Evolutionary conservation across 2,329 filamentous ascomycete genomes (phyloP).

Genomic region (Fusarium sp.): DNA sequence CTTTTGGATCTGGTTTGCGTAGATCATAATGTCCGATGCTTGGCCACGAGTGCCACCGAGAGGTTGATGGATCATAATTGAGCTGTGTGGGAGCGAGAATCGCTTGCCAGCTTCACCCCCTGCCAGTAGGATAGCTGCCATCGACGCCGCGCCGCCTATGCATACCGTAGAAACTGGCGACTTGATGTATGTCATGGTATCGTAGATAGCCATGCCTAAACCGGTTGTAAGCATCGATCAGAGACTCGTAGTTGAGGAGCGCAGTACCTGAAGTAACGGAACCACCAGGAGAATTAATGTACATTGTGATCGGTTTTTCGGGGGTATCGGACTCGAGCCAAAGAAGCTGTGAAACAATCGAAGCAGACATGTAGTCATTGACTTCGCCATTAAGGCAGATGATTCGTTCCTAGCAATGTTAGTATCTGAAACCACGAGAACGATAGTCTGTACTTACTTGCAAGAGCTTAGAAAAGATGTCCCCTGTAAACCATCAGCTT

Average conservation of each 20-base stretch:
- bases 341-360: conserved; percentile 93
- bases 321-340: conserved; percentile 98
- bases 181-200: conserved; percentile 97
- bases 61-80: conserved; percentile 98
- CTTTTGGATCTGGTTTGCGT: conserved; percentile 94
- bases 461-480: conserved; percentile 84
- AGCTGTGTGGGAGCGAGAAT: conserved; percentile 90
- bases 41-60: conserved; percentile 77
- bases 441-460: conserved; percentile 63
- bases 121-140: conserved; percentile 89
- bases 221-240: conserved; percentile 8
- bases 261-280: conserved; percentile 77
- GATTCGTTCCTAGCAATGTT: conserved; percentile 78
- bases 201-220: conserved; percentile 85
- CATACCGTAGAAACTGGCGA: conserved; percentile 95
- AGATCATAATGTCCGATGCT: conserved; percentile 89
- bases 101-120: conserved; percentile 88
- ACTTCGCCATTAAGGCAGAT: conserved; percentile 93
- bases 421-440: conserved; percentile 11
- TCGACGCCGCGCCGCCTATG: conserved; percentile 92
- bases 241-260: neutral
- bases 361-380: conserved; percentile 90
- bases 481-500: conserved; percentile 64
- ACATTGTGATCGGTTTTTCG: conserved; percentile 94
- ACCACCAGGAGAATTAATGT: conserved; percentile 96